Percentiles rank a stretch among this genome's conserved stretches.
These are phyloP conservation scores for Mortierella sp. DNA, from an alignment of 371 early-diverging fungal genomes.

Conservation along the genomic window DNA sequence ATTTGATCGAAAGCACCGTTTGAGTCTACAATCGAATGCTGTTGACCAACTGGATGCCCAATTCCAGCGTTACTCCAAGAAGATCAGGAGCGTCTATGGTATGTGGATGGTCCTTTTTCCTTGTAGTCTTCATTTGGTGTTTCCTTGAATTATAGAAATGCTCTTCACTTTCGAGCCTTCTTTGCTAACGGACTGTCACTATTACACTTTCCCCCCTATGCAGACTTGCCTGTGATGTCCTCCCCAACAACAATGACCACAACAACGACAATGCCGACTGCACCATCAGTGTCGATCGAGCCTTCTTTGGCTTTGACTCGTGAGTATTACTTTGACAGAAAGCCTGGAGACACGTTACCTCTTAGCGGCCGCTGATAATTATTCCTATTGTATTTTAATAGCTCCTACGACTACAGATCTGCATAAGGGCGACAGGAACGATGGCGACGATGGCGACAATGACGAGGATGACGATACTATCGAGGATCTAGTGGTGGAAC, in stretches of 20 bases:
- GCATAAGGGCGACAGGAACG: constrained; percentile 2
- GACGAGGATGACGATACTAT: constrained; percentile 15
- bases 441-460: constrained; percentile 8
- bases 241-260: too few species aligned
- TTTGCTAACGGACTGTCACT: constrained; percentile 2
- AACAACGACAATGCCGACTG: too few species aligned
- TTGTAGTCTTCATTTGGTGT: constrained; percentile 5
- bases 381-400: not conserved
- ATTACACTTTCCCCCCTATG: not conserved
- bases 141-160: constrained; percentile 6
- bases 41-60: constrained; percentile 24
- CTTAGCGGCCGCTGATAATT: not conserved
- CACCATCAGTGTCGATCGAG: too few species aligned
- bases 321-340: too few species aligned
- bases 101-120: constrained; percentile 2
- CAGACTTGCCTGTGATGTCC: too few species aligned
- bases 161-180: constrained; percentile 1
- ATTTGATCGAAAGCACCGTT: constrained; percentile 20
- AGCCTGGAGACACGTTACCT: not conserved
- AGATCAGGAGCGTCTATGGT: constrained; percentile 5
- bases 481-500: constrained; percentile 12
- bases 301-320: too few species aligned
- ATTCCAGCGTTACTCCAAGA: constrained; percentile 16
- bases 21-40: constrained; percentile 20
- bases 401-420: not conserved